A percentile compares a stretch with the other conserved stretches of the same genome.
phyloP scores from a whole-genome alignment of 2,329 filamentous ascomycete genomes.

The Pseudogymnoascus sp. region DNA sequence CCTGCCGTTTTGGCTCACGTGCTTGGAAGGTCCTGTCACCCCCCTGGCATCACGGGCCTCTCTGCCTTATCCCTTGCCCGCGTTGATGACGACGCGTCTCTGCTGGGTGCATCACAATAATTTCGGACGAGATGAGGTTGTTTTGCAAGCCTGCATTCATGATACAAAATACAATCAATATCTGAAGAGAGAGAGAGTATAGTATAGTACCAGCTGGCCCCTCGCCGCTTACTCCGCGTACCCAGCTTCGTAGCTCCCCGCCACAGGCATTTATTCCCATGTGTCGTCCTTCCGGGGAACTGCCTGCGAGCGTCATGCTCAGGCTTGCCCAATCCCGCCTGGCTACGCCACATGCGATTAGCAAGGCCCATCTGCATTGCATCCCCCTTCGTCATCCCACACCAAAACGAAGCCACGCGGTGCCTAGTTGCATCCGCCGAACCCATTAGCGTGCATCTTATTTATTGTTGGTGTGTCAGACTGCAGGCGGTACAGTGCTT shows the following conservation, averaged over 20 bases:
- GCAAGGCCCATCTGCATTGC: neutral
- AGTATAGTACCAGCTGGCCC: neutral
- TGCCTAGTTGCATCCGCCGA: neutral
- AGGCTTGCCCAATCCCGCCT: neutral
- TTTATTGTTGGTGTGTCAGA: slow-evolving; percentile 1
- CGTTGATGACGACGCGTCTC: neutral
- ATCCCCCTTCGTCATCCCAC: neutral
- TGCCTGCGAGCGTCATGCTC: neutral
- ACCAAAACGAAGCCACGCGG: neutral
- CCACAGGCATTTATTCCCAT: neutral
- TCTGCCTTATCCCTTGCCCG: neutral
- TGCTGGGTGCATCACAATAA: neutral
- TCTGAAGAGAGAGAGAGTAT: neutral
- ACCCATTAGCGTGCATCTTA: slow-evolving; percentile 1
- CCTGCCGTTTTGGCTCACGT: neutral
- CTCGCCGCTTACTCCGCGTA: neutral
- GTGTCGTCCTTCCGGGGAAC: neutral
- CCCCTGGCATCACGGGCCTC: neutral
- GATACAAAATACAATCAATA: neutral
- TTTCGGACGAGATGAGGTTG: neutral
- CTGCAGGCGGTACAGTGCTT: neutral
- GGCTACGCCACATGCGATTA: neutral
- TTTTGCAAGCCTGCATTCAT: slow-evolving; percentile 1
- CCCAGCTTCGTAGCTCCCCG: neutral
- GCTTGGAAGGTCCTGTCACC: neutral